Evolutionary conservation across 371 early-diverging fungal species (phyloP).

Genomic region (Amoeboradix gromovi): DNA sequence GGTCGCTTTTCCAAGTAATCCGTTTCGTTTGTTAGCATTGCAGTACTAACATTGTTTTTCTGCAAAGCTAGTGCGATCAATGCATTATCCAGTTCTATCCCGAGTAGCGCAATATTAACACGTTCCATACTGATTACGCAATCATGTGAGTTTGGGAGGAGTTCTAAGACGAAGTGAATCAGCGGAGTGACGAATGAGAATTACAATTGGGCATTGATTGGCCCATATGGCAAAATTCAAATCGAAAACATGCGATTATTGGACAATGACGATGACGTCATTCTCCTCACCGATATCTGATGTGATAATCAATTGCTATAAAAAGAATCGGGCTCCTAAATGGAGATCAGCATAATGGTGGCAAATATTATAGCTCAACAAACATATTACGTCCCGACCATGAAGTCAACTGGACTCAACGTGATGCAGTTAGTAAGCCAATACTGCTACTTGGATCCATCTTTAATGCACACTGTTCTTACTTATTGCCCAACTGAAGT

Average conservation of each 20-base stretch:
- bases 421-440: not conserved
- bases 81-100: not conserved
- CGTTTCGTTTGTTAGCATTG: not conserved
- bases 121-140: no score
- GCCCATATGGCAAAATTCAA: no score
- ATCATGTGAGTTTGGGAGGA: no score
- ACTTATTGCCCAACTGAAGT: not conserved
- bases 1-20: not conserved
- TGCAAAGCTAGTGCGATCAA: not conserved
- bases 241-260: no score
- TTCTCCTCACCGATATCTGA: no score
- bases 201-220: no score
- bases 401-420: not conserved
- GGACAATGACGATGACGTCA: no score
- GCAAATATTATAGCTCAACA: not conserved
- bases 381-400: not conserved
- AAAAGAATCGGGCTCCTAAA: no score
- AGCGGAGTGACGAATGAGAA: no score
- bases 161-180: no score
- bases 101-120: not conserved
- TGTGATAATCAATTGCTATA: no score
- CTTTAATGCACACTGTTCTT: not conserved
- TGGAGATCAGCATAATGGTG: no score
- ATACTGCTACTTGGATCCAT: not conserved
- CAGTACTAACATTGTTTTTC: not conserved